Percentiles rank a stretch among this genome's conserved stretches.
Evolutionary conservation across 192 early-diverging fungal genomes (phyloP).

Genomic region (Rhizoclosmatium globosum): DNA sequence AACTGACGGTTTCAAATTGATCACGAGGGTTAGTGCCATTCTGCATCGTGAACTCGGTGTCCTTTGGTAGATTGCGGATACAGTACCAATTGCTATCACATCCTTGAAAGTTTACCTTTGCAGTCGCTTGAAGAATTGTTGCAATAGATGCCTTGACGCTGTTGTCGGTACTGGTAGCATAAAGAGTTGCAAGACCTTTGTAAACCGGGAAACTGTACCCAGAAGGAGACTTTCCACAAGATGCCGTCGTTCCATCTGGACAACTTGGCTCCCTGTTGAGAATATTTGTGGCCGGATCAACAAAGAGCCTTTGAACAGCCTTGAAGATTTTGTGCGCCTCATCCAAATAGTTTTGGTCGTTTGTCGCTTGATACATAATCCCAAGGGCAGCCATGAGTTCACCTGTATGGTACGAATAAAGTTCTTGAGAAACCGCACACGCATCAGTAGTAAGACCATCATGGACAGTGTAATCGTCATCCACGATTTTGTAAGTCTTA

Average conservation of each 20-base stretch:
- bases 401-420: constrained; percentile 33
- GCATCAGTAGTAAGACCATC: constrained; percentile 13
- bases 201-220: constrained; percentile 20
- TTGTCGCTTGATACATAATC: constrained; percentile 31
- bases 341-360: constrained; percentile 18
- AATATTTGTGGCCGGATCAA: not conserved
- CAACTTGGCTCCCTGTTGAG: constrained; percentile 10
- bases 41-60: constrained; percentile 24
- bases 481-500: constrained; percentile 8
- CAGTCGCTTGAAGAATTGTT: constrained; percentile 3
- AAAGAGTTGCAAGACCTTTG: constrained; percentile 33
- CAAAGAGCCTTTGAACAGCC: not conserved
- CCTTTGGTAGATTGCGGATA: constrained; percentile 21
- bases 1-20: constrained; percentile 36
- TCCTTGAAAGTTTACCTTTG: constrained; percentile 2
- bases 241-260: not conserved
- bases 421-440: not conserved
- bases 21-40: constrained; percentile 38
- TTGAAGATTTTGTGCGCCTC: constrained; percentile 30
- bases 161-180: not conserved
- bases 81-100: constrained; percentile 30
- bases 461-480: constrained; percentile 11
- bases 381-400: constrained; percentile 30
- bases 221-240: constrained; percentile 8
- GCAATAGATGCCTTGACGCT: constrained; percentile 8